Conservation (phyloP, 2,329 filamentous ascomycete genomes). For the Alternaria sp. region DNA sequence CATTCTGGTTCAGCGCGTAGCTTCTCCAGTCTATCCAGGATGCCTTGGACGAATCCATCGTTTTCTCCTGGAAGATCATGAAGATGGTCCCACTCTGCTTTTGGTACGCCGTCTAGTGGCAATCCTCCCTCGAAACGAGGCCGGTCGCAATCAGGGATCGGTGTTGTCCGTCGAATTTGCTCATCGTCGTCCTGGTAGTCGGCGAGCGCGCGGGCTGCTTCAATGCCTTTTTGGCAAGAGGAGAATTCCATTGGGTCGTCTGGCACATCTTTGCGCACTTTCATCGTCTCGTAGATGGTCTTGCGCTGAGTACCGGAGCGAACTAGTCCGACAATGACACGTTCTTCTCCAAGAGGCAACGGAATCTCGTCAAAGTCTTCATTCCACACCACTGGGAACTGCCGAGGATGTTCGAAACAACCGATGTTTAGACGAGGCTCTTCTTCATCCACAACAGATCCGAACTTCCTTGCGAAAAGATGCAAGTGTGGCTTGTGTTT, state of each 20-base stretch:
- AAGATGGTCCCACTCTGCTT: neutral
- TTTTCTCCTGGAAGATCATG: neutral
- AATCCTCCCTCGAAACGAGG: neutral
- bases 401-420: neutral
- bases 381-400: neutral
- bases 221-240: neutral
- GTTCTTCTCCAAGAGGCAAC: neutral
- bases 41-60: neutral
- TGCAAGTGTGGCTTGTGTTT: neutral
- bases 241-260: neutral
- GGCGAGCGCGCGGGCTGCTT: neutral
- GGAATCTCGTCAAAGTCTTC: neutral
- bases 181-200: neutral
- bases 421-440: neutral
- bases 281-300: neutral
- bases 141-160: neutral
- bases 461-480: neutral
- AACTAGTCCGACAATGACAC: neutral
- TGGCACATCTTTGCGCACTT: neutral
- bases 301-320: neutral
- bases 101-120: neutral
- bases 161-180: neutral
- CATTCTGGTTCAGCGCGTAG: neutral
- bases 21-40: neutral
- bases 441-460: neutral